Conservation (phyloP, 352 stramenopile species). For the Pelagophyceae sp. region DNA sequence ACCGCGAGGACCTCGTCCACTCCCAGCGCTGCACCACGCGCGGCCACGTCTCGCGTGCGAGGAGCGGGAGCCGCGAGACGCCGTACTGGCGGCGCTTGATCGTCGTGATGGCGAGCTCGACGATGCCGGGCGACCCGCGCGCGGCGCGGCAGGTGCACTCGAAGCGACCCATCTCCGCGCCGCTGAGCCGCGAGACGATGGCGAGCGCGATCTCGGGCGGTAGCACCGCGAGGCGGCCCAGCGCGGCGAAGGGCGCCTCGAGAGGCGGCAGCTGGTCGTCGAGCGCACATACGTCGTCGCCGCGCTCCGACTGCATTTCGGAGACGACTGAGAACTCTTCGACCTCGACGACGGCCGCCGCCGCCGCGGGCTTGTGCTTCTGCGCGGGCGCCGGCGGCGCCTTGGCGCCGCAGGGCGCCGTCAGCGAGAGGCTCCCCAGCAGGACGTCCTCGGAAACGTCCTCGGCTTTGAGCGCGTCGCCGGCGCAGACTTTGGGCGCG, state of each 20-base stretch:
- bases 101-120: background rate
- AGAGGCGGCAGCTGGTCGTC: no score
- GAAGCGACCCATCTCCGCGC: background rate
- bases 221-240: background rate
- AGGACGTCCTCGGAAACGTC: background rate
- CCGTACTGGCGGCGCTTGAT: conserved; percentile 12
- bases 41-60: conserved; percentile 7
- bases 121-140: conserved; percentile 1
- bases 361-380: background rate
- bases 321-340: background rate
- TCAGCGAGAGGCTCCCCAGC: background rate
- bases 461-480: no score
- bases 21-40: conserved; percentile 10
- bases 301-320: no score
- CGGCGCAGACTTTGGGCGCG: background rate
- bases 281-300: no score
- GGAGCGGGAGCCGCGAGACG: background rate
- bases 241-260: no score
- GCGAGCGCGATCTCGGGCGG: conserved; percentile 7
- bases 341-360: background rate
- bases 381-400: no score
- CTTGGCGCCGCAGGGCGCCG: background rate
- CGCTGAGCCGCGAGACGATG: conserved; percentile 4
- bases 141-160: conserved; percentile 2
- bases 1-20: background rate